Evolutionary conservation across 2,329 filamentous ascomycete species (phyloP), one percentile per base, ranked within the genome.

Genomic region (Trichoderma guizhouense): DNA sequence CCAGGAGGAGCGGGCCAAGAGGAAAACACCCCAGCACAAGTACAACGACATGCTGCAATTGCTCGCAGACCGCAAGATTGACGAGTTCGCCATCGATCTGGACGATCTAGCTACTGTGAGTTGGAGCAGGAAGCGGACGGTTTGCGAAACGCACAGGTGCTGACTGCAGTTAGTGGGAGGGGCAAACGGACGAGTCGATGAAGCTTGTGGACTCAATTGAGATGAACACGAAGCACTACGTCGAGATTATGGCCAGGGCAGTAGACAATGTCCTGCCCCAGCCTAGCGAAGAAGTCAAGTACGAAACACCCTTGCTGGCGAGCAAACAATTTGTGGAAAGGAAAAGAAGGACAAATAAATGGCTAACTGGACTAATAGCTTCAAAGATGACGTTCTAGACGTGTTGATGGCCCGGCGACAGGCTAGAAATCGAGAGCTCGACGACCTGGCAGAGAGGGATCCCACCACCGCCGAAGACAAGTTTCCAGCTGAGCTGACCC

Each of bases 311-410:
- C n/a, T 11, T 26, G 9, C 12, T 14, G 21, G 32, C 28, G 47
- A 39, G 34, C 36, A 6, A n/a, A 18, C 43, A 15, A 47, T 5
- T 11, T 21, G 43, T 21, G 18, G 36, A 36, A 43, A 47, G 14
- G 24, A 51, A n/a, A 53, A 15, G 8, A n/a, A 39, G 24, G 51
- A 7, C 7, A 30, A 15, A 8, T 15, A 63, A 34, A 32, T 18
- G 28, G 57, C 53, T 72, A 53, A 71, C 57, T 9, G 21, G 11
- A 47, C 11, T n/a, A 76, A 5, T 60, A 94, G 92, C 76, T 98
- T 97, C 87, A 98, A 98, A 82, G 95, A 98, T 79, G 96, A 99
- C 82, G 95, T 98, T 11, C 87, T 99, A 57, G 96, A 99, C 82
- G 93, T 99, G 34, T 92, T 99, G 78, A 97, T 98, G 92, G 93